Percentiles rank a stretch among this genome's conserved stretches.
Conservation (phyloP, 2,329 filamentous ascomycete genomes). For the Penicillium brevicompactum region DNA sequence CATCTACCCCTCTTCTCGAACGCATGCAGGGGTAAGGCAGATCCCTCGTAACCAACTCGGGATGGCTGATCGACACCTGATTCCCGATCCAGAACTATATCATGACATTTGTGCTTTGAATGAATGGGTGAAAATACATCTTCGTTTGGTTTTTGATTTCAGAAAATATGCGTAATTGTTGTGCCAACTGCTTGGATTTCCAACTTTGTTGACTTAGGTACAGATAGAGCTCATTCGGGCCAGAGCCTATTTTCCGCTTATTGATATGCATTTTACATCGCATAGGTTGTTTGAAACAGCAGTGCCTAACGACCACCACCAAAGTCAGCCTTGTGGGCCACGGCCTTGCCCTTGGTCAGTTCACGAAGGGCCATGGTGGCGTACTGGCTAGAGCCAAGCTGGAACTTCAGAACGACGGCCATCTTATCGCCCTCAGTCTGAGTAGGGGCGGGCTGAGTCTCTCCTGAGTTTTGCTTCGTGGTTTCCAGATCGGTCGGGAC, state of each 20-base stretch:
- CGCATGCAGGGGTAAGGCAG: too few relatives aligned
- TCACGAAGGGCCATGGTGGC: slow-evolving; percentile 82
- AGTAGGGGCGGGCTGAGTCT: slow-evolving; percentile 16
- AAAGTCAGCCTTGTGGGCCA: slow-evolving; percentile 65
- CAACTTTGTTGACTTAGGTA: too few relatives aligned
- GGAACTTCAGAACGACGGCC: slow-evolving; percentile 71
- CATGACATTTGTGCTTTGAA: too few relatives aligned
- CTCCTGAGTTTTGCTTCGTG: slow-evolving; percentile 51
- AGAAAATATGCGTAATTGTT: too few relatives aligned
- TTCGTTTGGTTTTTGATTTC: too few relatives aligned
- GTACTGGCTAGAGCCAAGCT: slow-evolving; percentile 78
- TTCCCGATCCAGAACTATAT: too few relatives aligned
- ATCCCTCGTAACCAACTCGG: too few relatives aligned
- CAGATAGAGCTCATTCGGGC: too few relatives aligned
- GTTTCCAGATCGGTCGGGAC: slow-evolving; percentile 83
- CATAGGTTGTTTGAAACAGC: background rate
- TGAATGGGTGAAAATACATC: too few relatives aligned
- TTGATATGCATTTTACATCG: background rate
- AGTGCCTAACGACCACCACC: slow-evolving; percentile 43
- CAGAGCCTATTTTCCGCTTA: background rate
- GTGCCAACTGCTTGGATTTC: too few relatives aligned
- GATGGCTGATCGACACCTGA: too few relatives aligned
- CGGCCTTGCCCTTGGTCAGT: slow-evolving; percentile 70
- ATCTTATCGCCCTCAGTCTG: slow-evolving; percentile 51
- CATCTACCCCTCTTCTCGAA: too few relatives aligned